Evolutionary conservation across 345 rosid species (phyloP), one percentile per base, ranked within the genome.

Genomic region (Streptanthus diversifolius): DNA sequence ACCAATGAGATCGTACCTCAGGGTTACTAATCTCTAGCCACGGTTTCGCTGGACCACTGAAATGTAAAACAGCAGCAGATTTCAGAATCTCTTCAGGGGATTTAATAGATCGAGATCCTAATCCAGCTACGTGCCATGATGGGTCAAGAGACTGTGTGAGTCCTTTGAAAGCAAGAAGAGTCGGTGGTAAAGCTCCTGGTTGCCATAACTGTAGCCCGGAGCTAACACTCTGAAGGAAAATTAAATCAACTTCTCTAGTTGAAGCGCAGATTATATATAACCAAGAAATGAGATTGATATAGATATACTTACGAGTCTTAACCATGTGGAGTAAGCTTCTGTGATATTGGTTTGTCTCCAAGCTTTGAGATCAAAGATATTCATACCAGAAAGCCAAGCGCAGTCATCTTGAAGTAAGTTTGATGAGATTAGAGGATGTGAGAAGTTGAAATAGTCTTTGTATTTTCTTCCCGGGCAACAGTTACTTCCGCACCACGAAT

Each of bases 321-420:
- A 83, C 97, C 93, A 93, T 40, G 82, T 59, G 27, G 79, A 89
- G 81, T 89, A 87, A 74, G 80, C 74, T 64, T 65, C 60, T 36
- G 97, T 89, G 75, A 88, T 84, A 68, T 89, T 83, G 70, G 72
- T 79, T 75, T 69, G 84, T 83, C 97, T 89, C 98, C 98, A 93
- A 5, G 92, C 86, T 54, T 82, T 80, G 72, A 93, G 96, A 83
- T 93, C 95, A 35, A 90, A 79, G 40, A 89, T 67, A 78, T 93
- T 93, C 88, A 93, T 81, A 52, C 98, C 98, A 74, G 85, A 86
- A 63, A 90, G 87, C 98, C 98, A 93, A 30, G 92, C 87, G 70
- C 97, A 90, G 5, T 60, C 83, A 11, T 85, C 83, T 45, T 63
- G 53, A 21, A 80, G 75, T 14, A 89, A 86, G 79, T 79, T 82